Evolutionary conservation across 495 filamentous ascomycete genomes (phyloP), one percentile per base, ranked within the genome.

Genomic region (Penicillium roqueforti): DNA sequence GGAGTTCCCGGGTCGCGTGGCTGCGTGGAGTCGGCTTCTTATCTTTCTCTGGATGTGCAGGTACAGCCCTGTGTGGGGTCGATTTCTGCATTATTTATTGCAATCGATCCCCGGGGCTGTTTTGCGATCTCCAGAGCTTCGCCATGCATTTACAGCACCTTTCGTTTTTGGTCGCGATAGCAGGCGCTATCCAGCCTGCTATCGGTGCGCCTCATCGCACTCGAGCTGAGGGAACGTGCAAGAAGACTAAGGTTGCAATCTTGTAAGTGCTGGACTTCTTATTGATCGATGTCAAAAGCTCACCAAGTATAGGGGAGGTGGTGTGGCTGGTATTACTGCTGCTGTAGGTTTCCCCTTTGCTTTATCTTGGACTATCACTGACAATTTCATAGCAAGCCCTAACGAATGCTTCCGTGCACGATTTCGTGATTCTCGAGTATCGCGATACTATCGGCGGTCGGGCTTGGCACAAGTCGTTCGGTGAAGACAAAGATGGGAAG

Each of bases 341-440:
- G 86, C 87, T 31, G 80, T 82, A 61, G 47, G 73, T 64, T 18
- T 26, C 29, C 29, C 29, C 9, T 18, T 36, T 32, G 4, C 3
- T 34, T n/a, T 31, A 62, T 14, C 19, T 6, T n/a, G n/a, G 3
- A 29, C 13, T 22, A 19, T 20, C 5, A 37, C 63, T 36, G 20
- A 47, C 13, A 22, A 22, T 19, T 44, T 16, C 38, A 20, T 54
- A 83, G 81, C 84, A 88, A 79, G 75, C 86, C 9, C 66, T 91
- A 5, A 67, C 73, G 6, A 85, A 89, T 56, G 76, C 74, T 25
- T 87, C 80, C 4, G 66, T 90, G 6, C 68, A 75, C 26, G 86
- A 90, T 59, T 90, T 89, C 57, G 31, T 88, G 29, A 84, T 90
- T 38, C 59, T 91, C 16, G 87, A 91, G 53, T 83, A 84, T 57